Evolutionary conservation across 352 stramenopile species (phyloP).

Genomic region (Globisporangium nunn): DNA sequence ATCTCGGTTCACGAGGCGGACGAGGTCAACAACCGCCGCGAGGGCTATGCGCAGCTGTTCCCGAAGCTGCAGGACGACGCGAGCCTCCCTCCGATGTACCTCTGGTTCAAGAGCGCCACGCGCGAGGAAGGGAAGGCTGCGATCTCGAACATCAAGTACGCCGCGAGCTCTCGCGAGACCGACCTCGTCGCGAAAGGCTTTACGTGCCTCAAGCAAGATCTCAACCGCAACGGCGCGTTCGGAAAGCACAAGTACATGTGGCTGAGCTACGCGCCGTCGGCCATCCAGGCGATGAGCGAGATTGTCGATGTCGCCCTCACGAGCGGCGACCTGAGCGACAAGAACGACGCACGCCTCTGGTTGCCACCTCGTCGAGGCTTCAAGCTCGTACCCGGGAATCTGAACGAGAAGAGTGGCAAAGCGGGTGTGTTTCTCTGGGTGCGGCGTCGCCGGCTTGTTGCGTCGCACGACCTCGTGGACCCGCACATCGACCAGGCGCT

Average conservation of each 20-base stretch:
- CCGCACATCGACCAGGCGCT: constrained; percentile 24
- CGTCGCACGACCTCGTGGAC: constrained; percentile 49
- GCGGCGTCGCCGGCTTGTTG: constrained; percentile 22
- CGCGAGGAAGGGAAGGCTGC: constrained; percentile 59
- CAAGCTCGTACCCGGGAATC: constrained; percentile 57
- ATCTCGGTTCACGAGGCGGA: constrained; percentile 57
- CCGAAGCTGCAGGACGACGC: constrained; percentile 47
- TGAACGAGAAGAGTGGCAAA: constrained; percentile 58
- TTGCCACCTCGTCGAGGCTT: constrained; percentile 65
- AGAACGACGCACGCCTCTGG: constrained; percentile 58
- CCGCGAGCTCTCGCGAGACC: constrained; percentile 51
- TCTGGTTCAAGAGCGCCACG: constrained; percentile 53
- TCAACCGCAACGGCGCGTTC: constrained; percentile 52
- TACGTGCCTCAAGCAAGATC: constrained; percentile 68
- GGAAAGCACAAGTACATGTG: constrained; percentile 77
- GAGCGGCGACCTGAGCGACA: constrained; percentile 56
- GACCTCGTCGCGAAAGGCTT: constrained; percentile 67
- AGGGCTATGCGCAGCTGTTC: constrained; percentile 52
- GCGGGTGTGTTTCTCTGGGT: constrained; percentile 65
- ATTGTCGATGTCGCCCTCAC: constrained; percentile 62
- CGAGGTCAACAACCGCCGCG: constrained; percentile 39
- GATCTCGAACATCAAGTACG: constrained; percentile 64
- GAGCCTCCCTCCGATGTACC: constrained; percentile 28
- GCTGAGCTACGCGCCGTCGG: constrained; percentile 46
- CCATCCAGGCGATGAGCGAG: constrained; percentile 42